Percentiles rank a stretch among this genome's conserved stretches.
phyloP scores from a whole-genome alignment of 2,329 filamentous ascomycete species.

The Lecanicillium sp. region DNA sequence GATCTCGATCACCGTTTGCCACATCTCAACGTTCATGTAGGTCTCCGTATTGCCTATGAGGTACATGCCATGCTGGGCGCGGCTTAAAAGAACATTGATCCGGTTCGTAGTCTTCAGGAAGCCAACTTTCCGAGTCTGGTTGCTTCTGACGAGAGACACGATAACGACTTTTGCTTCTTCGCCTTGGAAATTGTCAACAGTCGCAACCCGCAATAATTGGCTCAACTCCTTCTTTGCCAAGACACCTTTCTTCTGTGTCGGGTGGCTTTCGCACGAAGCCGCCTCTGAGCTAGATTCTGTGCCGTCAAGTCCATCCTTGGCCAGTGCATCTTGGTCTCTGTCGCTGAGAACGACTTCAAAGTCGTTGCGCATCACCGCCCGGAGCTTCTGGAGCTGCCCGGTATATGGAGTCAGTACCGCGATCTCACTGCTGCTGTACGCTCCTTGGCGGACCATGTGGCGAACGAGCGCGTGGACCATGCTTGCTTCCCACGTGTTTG shows the following conservation, averaged over 20 bases:
- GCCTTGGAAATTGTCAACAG: conserved; percentile 70
- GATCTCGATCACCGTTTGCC: conserved; percentile 10
- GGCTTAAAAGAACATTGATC: conserved; percentile 59
- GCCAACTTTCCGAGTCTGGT: conserved; percentile 46
- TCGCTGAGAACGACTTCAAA: conserved; percentile 59
- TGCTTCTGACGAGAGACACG: conserved; percentile 64
- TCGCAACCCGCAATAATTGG: conserved; percentile 37
- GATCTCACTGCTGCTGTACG: conserved; percentile 52
- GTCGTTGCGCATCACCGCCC: conserved; percentile 30
- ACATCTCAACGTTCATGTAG: conserved; percentile 49
- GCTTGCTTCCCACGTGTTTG: conserved; percentile 52
- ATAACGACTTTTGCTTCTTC: conserved; percentile 67
- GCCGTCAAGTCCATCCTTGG: conserved; percentile 22
- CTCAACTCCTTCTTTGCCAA: conserved; percentile 38
- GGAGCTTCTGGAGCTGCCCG: conserved; percentile 47
- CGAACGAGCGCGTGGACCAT: conserved; percentile 55
- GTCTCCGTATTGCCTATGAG: conserved; percentile 58
- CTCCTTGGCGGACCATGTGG: conserved; percentile 57
- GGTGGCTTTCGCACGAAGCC: conserved; percentile 4
- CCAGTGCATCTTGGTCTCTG: conserved; percentile 47
- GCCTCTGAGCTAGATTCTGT: conserved; percentile 12
- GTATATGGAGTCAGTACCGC: conserved; percentile 62
- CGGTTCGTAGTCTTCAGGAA: conserved; percentile 60
- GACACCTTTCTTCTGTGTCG: conserved; percentile 18
- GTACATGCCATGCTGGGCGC: conserved; percentile 61